Percentiles rank a stretch among this genome's conserved stretches.
Conservation (phyloP, 148 eudicot genomes). For the Heliosperma pusillum region DNA sequence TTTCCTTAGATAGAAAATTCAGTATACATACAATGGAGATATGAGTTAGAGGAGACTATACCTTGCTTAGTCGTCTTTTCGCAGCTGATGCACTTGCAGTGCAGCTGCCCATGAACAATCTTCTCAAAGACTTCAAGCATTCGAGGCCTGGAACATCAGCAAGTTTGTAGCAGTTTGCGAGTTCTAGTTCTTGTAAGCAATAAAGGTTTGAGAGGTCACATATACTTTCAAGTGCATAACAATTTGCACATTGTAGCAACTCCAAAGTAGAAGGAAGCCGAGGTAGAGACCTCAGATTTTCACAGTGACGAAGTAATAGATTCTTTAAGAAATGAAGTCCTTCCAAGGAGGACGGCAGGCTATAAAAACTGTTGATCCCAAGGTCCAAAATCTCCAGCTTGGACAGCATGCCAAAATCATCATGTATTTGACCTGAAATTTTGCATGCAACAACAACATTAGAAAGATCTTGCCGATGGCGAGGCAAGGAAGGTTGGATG, state of each 20-base stretch:
- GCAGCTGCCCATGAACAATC: conserved; percentile 55
- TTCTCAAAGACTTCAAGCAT: conserved; percentile 46
- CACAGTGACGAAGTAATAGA: conserved; percentile 43
- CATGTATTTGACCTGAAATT: conserved; percentile 40
- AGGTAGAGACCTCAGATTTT: conserved; percentile 44
- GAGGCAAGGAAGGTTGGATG: too few relatives aligned
- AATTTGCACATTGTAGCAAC: conserved; percentile 50
- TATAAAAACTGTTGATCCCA: conserved; percentile 43
- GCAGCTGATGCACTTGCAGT: conserved; percentile 31
- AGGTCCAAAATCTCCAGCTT: conserved; percentile 42
- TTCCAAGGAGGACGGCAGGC: conserved; percentile 49
- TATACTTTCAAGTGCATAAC: conserved; percentile 39
- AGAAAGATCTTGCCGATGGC: too few relatives aligned
- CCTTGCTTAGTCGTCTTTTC: conserved; percentile 42
- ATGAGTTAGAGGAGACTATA: conserved; percentile 25
- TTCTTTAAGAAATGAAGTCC: conserved; percentile 37
- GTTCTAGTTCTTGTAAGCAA: conserved; percentile 41
- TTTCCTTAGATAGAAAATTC: too few relatives aligned
- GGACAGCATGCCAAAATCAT: conserved; percentile 43
- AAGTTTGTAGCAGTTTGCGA: conserved; percentile 50
- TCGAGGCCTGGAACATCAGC: conserved; percentile 54
- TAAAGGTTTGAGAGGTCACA: conserved; percentile 45
- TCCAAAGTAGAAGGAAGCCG: conserved; percentile 52
- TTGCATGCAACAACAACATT: conserved; percentile 30
- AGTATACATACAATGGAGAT: background rate